Evolutionary conservation across 176 grass and related monocot species (phyloP), one percentile per base, ranked within the genome.

Genomic region (Hsuehochloa calcarea): DNA sequence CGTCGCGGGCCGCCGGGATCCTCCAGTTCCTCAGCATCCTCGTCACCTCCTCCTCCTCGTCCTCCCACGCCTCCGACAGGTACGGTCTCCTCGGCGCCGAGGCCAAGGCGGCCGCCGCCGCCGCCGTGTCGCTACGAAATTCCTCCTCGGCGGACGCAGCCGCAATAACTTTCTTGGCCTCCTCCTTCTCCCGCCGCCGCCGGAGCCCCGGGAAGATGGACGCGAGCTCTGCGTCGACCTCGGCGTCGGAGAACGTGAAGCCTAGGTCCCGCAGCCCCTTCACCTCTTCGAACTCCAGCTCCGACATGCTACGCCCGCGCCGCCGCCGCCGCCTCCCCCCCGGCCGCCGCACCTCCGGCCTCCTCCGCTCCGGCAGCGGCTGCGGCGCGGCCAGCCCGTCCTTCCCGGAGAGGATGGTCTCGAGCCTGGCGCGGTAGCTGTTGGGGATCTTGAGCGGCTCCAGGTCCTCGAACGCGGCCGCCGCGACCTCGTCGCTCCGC

Each of bases 231-330:
- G 49, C 70, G 80, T 95, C 90, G 65, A 81, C 91, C 15, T 93
- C 89, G 43, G 77, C 75, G 60, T 96, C 90, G 75, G 93, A 89
- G 88, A 99, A 96, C 31, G 88, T 92, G 67, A 99, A 96, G 1
- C 93, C 96, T 22, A 99, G 86, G 75, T 99, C 96, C 56, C 71
- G 84, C 5, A 99, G 73, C 0, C 91, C 96, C 80, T 96, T 91
- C 3, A 99, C 44, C 88, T 99, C 96, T 86, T 99, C 91, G 82
- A 96, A 82, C 79, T 99, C 96, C 65, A 96, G 81, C 70, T 99
- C 93, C 44, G 93, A 90, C 84, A 96, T 73, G 86, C 96, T 98
- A 81, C 86, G 85, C 69, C 83, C 89, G 38, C 86, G 82, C 46
- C 80, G 56, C 61, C 45, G 75, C 29, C 85, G 37, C 27, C 50